phyloP scores from a whole-genome alignment of 257 asterid genomes.

The Penstemon barbatus region DNA sequence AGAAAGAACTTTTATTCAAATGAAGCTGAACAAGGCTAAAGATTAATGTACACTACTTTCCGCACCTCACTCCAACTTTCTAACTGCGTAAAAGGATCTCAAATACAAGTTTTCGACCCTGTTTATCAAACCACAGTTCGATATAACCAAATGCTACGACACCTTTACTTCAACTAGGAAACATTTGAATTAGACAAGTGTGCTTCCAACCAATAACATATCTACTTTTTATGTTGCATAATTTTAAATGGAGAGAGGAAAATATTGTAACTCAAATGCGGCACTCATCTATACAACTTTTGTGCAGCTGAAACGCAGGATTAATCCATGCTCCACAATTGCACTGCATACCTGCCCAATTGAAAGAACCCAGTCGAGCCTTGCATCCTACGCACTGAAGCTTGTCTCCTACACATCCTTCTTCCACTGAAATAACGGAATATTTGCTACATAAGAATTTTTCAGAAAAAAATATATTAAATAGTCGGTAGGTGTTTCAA shows the following conservation, averaged over 20 bases:
- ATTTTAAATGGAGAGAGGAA: neutral
- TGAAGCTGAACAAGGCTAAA: neutral
- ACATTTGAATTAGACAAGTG: neutral
- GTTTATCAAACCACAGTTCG: neutral
- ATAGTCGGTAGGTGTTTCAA: constrained; percentile 3
- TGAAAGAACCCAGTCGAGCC: constrained; percentile 78
- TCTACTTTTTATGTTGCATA: neutral
- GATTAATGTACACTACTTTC: neutral
- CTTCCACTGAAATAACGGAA: constrained; percentile 51
- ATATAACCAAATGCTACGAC: neutral
- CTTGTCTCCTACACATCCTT: constrained; percentile 73
- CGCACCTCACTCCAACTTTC: neutral
- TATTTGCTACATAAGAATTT: constrained; percentile 22
- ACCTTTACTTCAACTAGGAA: neutral
- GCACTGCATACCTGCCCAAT: constrained; percentile 98
- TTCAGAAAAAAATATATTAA: neutral
- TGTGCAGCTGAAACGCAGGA: constrained; percentile 97
- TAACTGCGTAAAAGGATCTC: neutral
- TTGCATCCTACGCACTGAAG: constrained; percentile 85
- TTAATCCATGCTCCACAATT: constrained; percentile 84
- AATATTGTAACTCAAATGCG: constrained; percentile 32
- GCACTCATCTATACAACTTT: constrained; percentile 77
- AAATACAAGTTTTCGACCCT: neutral
- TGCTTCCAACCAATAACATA: neutral
- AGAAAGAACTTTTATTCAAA: neutral